These are phyloP conservation scores for Eucalyptus curtisii DNA, from an alignment of 345 rosid genomes.

Conservation along the genomic window DNA sequence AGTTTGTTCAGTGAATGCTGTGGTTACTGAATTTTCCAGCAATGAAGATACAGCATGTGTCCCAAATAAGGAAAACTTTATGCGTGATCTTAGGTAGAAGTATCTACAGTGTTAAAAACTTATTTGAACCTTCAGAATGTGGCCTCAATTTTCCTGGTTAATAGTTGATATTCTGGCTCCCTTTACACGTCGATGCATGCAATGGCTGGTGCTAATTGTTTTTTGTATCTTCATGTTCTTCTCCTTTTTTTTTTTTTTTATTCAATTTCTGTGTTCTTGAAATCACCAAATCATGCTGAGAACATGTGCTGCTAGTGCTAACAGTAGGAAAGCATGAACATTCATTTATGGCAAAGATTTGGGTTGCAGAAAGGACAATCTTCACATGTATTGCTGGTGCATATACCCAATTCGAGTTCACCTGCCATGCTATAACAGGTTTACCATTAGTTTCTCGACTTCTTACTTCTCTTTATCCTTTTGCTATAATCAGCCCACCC, in stretches of 20 bases:
- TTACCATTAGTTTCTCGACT: neutral
- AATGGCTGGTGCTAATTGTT: neutral
- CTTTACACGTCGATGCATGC: neutral
- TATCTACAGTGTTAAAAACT: neutral
- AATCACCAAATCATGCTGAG: neutral
- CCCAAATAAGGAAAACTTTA: neutral
- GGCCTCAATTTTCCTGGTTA: neutral
- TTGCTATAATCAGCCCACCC: constrained; percentile 46
- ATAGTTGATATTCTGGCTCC: neutral
- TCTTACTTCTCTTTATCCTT: neutral
- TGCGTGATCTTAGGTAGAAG: neutral
- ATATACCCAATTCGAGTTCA: neutral
- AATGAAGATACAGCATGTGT: neutral
- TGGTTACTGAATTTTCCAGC: neutral
- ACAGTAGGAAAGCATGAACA: neutral
- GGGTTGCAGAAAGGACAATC: neutral
- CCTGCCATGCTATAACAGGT: neutral
- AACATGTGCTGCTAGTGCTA: neutral
- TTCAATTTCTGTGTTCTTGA: neutral
- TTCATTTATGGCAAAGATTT: neutral
- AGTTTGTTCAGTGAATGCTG: neutral
- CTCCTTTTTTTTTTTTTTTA: neutral
- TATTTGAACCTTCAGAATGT: neutral
- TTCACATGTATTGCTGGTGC: neutral
- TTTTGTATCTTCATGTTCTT: neutral